Conservation (phyloP, 805 yeast genomes). For the Hyphopichia homilentoma region DNA sequence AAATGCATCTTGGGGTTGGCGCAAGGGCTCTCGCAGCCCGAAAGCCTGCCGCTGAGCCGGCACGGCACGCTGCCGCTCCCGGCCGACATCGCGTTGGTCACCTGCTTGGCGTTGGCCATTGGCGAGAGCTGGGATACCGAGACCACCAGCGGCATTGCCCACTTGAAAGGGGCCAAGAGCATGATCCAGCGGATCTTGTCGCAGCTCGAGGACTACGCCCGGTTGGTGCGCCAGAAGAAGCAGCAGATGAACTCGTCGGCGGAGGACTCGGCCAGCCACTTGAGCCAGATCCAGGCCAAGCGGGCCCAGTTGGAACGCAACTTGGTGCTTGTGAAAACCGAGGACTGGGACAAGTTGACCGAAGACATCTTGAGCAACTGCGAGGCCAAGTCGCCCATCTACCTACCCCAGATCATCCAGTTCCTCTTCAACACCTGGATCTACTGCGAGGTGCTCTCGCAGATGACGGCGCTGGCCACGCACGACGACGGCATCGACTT, state of each 20-base stretch:
- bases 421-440: slow-evolving; percentile 63
- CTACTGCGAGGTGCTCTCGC: slow-evolving; percentile 63
- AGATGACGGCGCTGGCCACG: slow-evolving; percentile 53
- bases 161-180: slow-evolving; percentile 61
- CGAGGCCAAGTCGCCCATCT: slow-evolving; percentile 5
- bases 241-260: slow-evolving; percentile 8
- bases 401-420: slow-evolving; percentile 42
- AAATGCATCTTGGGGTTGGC: slow-evolving; percentile 57
- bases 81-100: slow-evolving; percentile 63
- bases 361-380: slow-evolving; percentile 6
- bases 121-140: slow-evolving; percentile 70
- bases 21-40: slow-evolving; percentile 42
- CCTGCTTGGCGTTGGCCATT: slow-evolving; percentile 60
- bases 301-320: slow-evolving; percentile 14
- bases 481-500: slow-evolving; percentile 43
- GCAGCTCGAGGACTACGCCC: slow-evolving; percentile 23
- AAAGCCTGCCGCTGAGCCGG: slow-evolving; percentile 17
- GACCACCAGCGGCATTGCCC: slow-evolving; percentile 65
- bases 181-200: slow-evolving; percentile 49
- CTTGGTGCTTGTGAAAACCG: slow-evolving; percentile 27
- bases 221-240: slow-evolving; percentile 9
- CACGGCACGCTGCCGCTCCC: slow-evolving; percentile 32
- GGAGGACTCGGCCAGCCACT: slow-evolving; percentile 1
- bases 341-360: slow-evolving; percentile 30
- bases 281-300: slow-evolving; percentile 2